phyloP scores from a whole-genome alignment of 768 basidiomycete species.

The Sporobolomyces phaffii region DNA sequence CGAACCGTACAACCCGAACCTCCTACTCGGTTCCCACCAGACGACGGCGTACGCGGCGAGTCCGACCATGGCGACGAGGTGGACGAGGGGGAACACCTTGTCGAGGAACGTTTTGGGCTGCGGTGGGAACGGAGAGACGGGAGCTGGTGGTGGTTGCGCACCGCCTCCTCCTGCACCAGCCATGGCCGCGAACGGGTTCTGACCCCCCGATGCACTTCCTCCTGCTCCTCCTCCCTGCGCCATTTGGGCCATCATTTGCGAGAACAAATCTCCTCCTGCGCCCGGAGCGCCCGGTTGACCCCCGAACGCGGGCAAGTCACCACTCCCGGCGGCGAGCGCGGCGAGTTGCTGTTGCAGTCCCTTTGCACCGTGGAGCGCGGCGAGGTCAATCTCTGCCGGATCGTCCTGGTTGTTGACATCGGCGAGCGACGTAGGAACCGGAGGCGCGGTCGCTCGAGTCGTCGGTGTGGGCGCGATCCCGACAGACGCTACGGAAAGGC shows the following conservation, averaged over 20 bases:
- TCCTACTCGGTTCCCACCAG: slow-evolving; percentile 33
- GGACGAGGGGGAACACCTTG: slow-evolving; percentile 39
- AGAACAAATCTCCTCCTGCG: slow-evolving; percentile 22
- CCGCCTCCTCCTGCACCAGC: background rate
- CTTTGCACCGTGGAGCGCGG: background rate
- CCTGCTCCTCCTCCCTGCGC: slow-evolving; percentile 1
- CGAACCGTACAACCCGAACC: slow-evolving; percentile 29
- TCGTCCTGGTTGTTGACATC: slow-evolving; percentile 33
- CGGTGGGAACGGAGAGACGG: slow-evolving; percentile 9
- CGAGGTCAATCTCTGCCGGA: slow-evolving; percentile 36
- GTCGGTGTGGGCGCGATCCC: background rate
- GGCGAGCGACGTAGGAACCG: background rate
- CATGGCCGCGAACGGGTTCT: background rate
- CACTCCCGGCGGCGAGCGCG: background rate
- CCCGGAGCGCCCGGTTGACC: background rate
- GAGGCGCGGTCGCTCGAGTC: background rate
- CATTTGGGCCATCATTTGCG: slow-evolving; percentile 37
- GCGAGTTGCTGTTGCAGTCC: slow-evolving; percentile 9
- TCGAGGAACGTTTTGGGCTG: slow-evolving; percentile 38
- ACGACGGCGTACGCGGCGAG: slow-evolving; percentile 37
- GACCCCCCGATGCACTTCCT: slow-evolving; percentile 1
- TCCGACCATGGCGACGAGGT: slow-evolving; percentile 41
- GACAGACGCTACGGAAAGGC: slow-evolving; percentile 5
- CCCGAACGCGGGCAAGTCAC: slow-evolving; percentile 11
- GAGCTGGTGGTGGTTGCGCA: background rate